Conservation (phyloP, 192 early-diverging fungal genomes). For the Coemansia sp. region DNA sequence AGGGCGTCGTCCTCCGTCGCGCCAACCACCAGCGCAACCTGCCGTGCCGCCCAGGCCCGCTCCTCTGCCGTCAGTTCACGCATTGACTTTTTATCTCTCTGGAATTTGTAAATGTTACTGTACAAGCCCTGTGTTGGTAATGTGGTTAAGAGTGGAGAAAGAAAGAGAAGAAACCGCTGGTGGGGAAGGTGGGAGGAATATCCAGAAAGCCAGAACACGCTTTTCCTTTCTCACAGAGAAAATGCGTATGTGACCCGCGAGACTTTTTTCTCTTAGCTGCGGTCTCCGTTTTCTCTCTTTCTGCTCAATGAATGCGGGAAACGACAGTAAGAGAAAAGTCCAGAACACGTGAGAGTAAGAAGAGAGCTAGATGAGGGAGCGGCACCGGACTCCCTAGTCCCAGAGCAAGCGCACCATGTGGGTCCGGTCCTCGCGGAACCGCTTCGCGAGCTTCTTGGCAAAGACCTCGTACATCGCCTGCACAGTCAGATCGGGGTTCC, state of each 20-base stretch:
- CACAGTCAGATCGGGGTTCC: conserved; percentile 52
- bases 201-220: no score
- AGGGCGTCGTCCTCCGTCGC: conserved; percentile 27
- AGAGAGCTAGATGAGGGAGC: background rate
- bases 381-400: conserved; percentile 12
- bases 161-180: no score
- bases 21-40: conserved; percentile 45
- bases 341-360: background rate
- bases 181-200: no score
- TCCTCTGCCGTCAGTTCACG: conserved; percentile 25
- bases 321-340: background rate
- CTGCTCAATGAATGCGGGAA: no score
- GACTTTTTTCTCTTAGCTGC: no score
- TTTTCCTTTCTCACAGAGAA: no score
- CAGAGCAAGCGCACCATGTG: conserved; percentile 50
- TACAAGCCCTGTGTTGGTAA: background rate
- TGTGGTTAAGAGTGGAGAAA: no score
- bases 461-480: conserved; percentile 55
- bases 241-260: no score
- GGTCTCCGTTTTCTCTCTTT: no score
- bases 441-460: conserved; percentile 48
- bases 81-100: background rate
- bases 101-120: background rate
- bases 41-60: conserved; percentile 35
- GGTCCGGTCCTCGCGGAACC: conserved; percentile 44